Conservation (phyloP, 352 stramenopile species). For the Phytophthora brassicae region DNA sequence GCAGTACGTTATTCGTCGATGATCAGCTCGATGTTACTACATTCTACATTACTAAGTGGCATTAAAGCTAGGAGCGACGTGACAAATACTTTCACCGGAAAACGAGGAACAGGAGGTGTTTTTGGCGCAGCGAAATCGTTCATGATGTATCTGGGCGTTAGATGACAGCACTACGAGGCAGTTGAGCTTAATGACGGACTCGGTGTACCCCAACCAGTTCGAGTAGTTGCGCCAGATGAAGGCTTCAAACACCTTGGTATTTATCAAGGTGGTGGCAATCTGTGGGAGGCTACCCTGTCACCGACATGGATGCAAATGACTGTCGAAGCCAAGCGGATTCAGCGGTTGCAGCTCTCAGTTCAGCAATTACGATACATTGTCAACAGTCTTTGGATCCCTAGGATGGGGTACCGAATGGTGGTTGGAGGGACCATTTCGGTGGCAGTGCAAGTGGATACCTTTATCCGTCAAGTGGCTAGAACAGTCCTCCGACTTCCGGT, state of each 20-base stretch:
- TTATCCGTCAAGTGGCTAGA: conserved; percentile 5
- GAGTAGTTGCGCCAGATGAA: not conserved
- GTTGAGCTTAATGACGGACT: conserved; percentile 8
- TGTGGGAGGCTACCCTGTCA: not conserved
- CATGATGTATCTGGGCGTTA: not conserved
- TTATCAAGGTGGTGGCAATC: not conserved
- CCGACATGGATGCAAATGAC: not conserved
- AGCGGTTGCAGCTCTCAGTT: not conserved
- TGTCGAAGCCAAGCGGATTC: not conserved
- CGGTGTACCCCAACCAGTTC: not conserved
- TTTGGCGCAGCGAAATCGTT: conserved; percentile 9
- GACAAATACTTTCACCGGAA: conserved; percentile 13
- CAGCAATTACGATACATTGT: conserved; percentile 9
- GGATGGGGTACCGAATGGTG: not conserved
- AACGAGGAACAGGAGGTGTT: not conserved
- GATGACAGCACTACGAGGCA: not conserved
- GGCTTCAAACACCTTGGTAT: conserved; percentile 13
- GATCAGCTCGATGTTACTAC: conserved; percentile 12
- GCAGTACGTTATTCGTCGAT: conserved; percentile 6
- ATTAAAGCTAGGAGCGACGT: not conserved
- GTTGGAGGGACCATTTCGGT: not conserved
- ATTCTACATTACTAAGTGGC: not conserved
- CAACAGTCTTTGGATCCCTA: conserved; percentile 5
- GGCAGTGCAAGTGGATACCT: not conserved
- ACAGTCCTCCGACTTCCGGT: not conserved